Conservation (phyloP, 495 filamentous ascomycete species). For the Penicillium paradoxum region DNA sequence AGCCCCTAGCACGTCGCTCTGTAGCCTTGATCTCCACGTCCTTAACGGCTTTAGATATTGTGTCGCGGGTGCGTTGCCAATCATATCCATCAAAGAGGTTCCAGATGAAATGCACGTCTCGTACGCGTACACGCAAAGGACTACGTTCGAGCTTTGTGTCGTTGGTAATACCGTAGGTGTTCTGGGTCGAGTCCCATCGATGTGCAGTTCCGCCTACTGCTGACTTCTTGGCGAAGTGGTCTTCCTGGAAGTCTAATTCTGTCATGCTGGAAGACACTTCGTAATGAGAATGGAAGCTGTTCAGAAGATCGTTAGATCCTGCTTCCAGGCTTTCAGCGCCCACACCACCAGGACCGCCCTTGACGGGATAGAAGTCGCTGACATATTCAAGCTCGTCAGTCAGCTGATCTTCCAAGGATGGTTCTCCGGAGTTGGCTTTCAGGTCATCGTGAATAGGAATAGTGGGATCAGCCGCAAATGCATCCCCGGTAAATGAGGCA, state of each 20-base stretch:
- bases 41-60: conserved; percentile 78
- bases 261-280: conserved; percentile 46
- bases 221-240: conserved; percentile 67
- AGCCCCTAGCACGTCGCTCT: conserved; percentile 56
- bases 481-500: conserved; percentile 81
- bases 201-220: conserved; percentile 63
- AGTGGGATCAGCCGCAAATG: conserved; percentile 49
- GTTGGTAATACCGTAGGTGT: conserved; percentile 63
- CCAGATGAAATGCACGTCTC: conserved; percentile 93
- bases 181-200: conserved; percentile 70
- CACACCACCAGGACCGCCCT: conserved; percentile 31
- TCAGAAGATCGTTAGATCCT: conserved; percentile 52
- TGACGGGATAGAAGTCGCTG: conserved; percentile 56
- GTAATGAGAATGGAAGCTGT: conserved; percentile 57
- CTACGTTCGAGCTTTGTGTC: conserved; percentile 57
- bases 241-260: conserved; percentile 65
- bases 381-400: conserved; percentile 58
- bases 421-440: conserved; percentile 12
- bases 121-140: conserved; percentile 71
- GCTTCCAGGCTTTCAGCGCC: conserved; percentile 30
- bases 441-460: conserved; percentile 11
- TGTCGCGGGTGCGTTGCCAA: conserved; percentile 82
- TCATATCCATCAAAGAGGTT: conserved; percentile 98
- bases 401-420: conserved; percentile 24
- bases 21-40: conserved; percentile 77